A percentile compares a stretch with the other conserved stretches of the same genome.
Conservation (phyloP, 192 early-diverging fungal genomes). For the Gonapodya sp. region DNA sequence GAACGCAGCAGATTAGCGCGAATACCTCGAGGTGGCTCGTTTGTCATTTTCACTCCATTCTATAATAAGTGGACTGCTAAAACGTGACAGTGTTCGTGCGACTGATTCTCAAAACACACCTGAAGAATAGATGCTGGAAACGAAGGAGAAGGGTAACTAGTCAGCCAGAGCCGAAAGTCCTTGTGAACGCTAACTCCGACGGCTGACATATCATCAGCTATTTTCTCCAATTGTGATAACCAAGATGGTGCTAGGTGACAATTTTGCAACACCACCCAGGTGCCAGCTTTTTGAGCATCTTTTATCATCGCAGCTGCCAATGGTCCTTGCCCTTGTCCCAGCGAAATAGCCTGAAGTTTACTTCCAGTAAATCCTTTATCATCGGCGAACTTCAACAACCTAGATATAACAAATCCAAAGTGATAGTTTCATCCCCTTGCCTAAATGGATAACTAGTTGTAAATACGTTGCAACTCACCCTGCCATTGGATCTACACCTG, state of each 20-base stretch:
- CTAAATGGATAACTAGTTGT: neutral
- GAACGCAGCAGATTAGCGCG: constrained; percentile 38
- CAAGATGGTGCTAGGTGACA: constrained; percentile 56
- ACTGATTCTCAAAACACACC: constrained; percentile 49
- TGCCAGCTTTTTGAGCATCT: constrained; percentile 30
- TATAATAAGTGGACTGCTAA: constrained; percentile 48
- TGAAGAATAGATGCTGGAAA: constrained; percentile 48
- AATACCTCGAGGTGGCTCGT: constrained; percentile 47
- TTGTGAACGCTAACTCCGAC: constrained; percentile 34
- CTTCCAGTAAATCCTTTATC: constrained; percentile 42
- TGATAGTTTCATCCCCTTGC: neutral
- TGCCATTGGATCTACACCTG: constrained; percentile 53
- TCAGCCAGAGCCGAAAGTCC: constrained; percentile 47
- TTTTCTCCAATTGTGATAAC: constrained; percentile 49
- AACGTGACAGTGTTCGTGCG: constrained; percentile 39
- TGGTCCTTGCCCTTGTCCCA: constrained; percentile 55
- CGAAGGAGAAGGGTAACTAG: constrained; percentile 44
- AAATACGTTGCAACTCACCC: too few species aligned
- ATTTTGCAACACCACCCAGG: constrained; percentile 57
- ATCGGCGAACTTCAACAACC: constrained; percentile 42
- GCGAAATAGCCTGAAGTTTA: constrained; percentile 39
- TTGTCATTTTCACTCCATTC: constrained; percentile 60
- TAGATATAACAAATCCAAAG: neutral
- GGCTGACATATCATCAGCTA: constrained; percentile 42
- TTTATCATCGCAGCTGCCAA: constrained; percentile 48